Base-by-base conservation (phyloP, 2,329 filamentous ascomycete species). In the Epichloe hybrida region DNA sequence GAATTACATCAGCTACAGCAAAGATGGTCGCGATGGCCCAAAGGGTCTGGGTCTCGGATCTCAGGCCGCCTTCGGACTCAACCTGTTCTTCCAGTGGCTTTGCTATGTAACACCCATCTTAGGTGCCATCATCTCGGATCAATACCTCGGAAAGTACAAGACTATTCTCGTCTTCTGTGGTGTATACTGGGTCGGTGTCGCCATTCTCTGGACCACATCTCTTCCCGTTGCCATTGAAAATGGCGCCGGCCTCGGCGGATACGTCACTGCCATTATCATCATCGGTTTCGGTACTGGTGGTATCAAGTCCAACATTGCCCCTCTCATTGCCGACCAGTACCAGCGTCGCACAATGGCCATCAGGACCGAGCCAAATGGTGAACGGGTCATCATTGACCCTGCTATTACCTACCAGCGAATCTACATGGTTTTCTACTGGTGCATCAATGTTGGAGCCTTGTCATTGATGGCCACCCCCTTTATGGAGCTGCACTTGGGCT, bases 401-500 rank as follows among this genome's bases (percentile, higher is more conserved):
- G 72, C 76, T 39, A 70, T 84, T 50, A 86, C 83, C 1, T 76
- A 82, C 54, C 78, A 83, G 59, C 73, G 80, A 46, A 80, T 86
- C 54, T 86, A 84, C 71, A 84, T 81, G 80, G 76, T 86, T 61
- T 87, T 86, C 69, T 87, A 87, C 66, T 73, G 75, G 63, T 83
- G 79, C 66, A 86, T 88, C 61, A 88, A 88, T 65, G 57, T 88
- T 15, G 85, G 84, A n/a, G 78, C 81, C 2, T 70, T 89, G 6
- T 84, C 79, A 0, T 70, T 79, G 50, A 74, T 88, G 57, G 80
- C 77, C 6, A 87, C 81, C 0, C 79, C 79, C 79, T 81, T 80
- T 61, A 75, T 87, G 69, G 85, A 89, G 64, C 69, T 76, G 52
- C 74, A 82, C 58, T 65, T 81, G 52, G 81, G 80, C 4, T 88